A percentile compares a stretch with the other conserved stretches of the same genome.
Conservation (phyloP, 352 stramenopile genomes). For the Elongisporangium senticosum region DNA sequence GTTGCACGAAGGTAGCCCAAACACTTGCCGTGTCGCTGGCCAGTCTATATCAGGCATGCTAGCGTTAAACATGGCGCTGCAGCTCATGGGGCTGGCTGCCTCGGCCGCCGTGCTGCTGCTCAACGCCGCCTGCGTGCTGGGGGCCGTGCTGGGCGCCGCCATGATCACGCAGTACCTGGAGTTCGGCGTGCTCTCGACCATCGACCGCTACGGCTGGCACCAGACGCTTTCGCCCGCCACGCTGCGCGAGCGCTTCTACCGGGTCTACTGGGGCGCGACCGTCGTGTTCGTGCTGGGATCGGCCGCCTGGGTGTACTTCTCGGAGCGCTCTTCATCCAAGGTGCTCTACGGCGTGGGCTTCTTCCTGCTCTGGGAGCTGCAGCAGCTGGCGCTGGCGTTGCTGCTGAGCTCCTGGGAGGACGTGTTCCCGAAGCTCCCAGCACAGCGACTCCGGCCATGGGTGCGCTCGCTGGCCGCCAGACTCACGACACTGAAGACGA, state of each 20-base stretch:
- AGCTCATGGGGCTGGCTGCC: slow-evolving; percentile 10
- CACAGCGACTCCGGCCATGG: slow-evolving; percentile 7
- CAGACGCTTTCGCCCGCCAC: slow-evolving; percentile 22
- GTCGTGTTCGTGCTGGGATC: slow-evolving; percentile 30
- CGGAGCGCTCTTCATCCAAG: slow-evolving; percentile 39
- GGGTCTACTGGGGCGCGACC: slow-evolving; percentile 52
- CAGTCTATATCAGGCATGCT: not conserved
- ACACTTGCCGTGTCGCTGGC: not conserved
- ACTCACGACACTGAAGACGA: not conserved
- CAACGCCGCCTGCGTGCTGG: slow-evolving; percentile 16
- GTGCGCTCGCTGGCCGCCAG: slow-evolving; percentile 4
- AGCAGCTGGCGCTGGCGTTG: slow-evolving; percentile 50
- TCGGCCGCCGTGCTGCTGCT: slow-evolving; percentile 10
- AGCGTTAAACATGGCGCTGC: slow-evolving; percentile 10
- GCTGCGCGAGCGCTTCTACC: slow-evolving; percentile 53
- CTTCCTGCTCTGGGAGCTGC: slow-evolving; percentile 41
- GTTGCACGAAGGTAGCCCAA: slow-evolving; percentile 9
- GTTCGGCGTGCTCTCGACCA: slow-evolving; percentile 43
- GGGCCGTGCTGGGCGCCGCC: slow-evolving; percentile 32
- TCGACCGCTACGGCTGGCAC: slow-evolving; percentile 48
- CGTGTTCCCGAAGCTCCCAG: slow-evolving; percentile 27
- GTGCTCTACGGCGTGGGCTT: slow-evolving; percentile 46
- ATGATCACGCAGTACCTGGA: slow-evolving; percentile 71
- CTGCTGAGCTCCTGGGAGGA: slow-evolving; percentile 58
- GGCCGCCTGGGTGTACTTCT: slow-evolving; percentile 55